Base-by-base conservation (phyloP, 192 early-diverging fungal genomes). In the Radiomyces spectabilis region DNA sequence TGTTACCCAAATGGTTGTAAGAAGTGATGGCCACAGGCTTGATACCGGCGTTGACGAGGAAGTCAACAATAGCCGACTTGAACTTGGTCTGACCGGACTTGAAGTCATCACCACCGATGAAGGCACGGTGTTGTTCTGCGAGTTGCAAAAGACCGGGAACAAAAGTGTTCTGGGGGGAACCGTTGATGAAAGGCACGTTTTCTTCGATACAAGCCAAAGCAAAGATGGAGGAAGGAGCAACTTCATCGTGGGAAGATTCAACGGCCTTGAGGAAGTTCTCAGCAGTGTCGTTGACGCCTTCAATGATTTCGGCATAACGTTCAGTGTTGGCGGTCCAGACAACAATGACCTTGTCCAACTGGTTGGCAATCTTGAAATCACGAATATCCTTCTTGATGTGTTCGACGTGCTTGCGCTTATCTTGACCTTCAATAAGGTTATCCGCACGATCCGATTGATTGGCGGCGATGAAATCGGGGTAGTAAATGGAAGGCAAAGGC, bases 241-340 rank as follows among this genome's bases (percentile, higher is more conserved):
- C 78, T 72, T 99, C 96, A 29, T 73, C 65, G 67, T 99, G 94
- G n/a, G 84, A 86, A 24, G 69, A 56, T 45, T 79, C 72, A 54
- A 99, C 85, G 49, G 96, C 74, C 49, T 76, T 73, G 52, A 95
- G 75, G 53, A 99, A 76, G 75, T 93, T 93, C 35, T 91, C 91
- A 53, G 94, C 91, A 5, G 93, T 96, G 74, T 97, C 94, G 78
- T 97, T 97, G 64, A 99, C 83, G 59, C 94, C 94, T n/a, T 78
- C 67, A 31, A 93, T 73, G 41, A 97, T 71, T 49, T 85, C 82
- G 26, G 89, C 71, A 71, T 80, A 93, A 42, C 96, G 87, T 79
- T 99, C 96, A 27, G 96, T 99, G 83, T 97, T 99, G 74, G 96
- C 96, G 25, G 96, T 95, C 96, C 96, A 99, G 66, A 99, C 78